Evolutionary conservation across 208 protist genomes (phyloP).

Genomic region (Trypanosomatidae sp.): DNA sequence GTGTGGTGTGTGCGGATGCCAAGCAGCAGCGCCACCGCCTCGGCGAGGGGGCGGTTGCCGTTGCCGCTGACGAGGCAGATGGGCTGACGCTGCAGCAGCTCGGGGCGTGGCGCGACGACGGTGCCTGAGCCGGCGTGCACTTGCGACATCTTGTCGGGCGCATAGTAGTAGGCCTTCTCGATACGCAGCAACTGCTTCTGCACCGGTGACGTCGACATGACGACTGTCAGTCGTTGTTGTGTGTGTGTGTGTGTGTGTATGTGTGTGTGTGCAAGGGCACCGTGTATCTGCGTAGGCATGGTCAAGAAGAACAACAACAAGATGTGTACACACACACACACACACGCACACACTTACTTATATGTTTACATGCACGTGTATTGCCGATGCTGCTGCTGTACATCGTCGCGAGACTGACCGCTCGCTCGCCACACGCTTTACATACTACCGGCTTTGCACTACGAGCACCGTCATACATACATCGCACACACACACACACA

Average conservation of each 20-base stretch:
- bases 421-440: neutral
- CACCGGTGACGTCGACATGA: no score
- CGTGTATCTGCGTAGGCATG: neutral
- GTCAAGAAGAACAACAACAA: neutral
- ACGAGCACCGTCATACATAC: no score
- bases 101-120: constrained; percentile 42
- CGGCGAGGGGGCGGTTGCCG: constrained; percentile 56
- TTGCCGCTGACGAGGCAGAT: constrained; percentile 81
- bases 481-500: constrained; percentile 1
- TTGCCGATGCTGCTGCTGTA: no score
- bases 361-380: neutral
- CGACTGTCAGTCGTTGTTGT: no score
- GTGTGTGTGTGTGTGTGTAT: constrained; percentile 1
- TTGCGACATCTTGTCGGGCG: constrained; percentile 51
- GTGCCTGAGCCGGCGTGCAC: constrained; percentile 54
- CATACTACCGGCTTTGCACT: neutral
- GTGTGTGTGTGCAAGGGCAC: neutral
- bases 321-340: no score
- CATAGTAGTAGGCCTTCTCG: constrained; percentile 75
- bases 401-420: no score
- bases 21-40: constrained; percentile 67
- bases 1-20: constrained; percentile 60
- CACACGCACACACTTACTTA: no score
- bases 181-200: constrained; percentile 43
- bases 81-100: constrained; percentile 60